Evolutionary conservation across 192 early-diverging fungal species (phyloP).

Genomic region (Thamnidium elegans): DNA sequence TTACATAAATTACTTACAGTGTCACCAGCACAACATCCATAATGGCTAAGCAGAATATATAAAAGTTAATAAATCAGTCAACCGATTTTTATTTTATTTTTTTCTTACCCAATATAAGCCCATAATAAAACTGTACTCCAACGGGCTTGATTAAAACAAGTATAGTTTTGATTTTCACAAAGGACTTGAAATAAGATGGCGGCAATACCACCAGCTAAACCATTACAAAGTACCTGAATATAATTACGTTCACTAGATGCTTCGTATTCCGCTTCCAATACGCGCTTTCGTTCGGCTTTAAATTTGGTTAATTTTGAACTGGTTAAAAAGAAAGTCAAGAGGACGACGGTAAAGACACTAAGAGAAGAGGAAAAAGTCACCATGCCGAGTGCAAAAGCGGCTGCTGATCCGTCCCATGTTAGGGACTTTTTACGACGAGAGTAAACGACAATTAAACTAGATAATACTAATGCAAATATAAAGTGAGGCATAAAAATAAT

Average conservation of each 20-base stretch:
- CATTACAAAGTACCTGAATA: conserved; percentile 53
- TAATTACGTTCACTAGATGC: conserved; percentile 45
- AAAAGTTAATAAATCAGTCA: not conserved
- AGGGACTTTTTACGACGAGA: conserved; percentile 71
- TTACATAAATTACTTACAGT: conserved; percentile 37
- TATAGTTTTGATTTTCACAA: conserved; percentile 30
- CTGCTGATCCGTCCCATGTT: conserved; percentile 61
- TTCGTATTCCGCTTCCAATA: conserved; percentile 43
- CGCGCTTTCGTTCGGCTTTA: conserved; percentile 39
- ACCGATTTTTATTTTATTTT: not conserved
- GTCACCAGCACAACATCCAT: conserved; percentile 57
- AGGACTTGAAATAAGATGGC: conserved; percentile 40
- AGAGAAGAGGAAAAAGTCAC: conserved; percentile 68
- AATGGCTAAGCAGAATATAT: conserved; percentile 32
- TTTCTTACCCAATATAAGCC: conserved; percentile 46
- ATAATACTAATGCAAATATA: conserved; percentile 49
- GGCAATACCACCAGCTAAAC: conserved; percentile 42
- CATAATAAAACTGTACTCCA: conserved; percentile 39
- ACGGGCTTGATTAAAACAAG: conserved; percentile 29
- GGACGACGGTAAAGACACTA: conserved; percentile 59
- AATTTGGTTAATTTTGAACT: conserved; percentile 57
- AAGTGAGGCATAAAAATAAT: conserved; percentile 25
- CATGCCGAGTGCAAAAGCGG: conserved; percentile 72
- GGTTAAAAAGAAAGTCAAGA: conserved; percentile 74
- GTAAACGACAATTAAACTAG: conserved; percentile 49